phyloP scores from a whole-genome alignment of 768 basidiomycete species.

The Asterophora parasitica region DNA sequence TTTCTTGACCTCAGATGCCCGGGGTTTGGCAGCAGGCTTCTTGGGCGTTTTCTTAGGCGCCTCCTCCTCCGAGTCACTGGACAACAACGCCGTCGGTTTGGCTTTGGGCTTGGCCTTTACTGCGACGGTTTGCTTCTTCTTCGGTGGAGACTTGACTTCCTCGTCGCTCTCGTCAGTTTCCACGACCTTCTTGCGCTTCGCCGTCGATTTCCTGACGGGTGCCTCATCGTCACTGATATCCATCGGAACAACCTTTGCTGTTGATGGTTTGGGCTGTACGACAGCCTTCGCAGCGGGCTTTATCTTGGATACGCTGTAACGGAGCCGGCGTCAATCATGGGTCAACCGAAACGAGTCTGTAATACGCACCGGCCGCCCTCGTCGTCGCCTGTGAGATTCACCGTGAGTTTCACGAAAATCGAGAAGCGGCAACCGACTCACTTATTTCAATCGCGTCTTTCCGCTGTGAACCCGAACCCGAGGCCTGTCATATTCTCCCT shows the following conservation, averaged over 20 bases:
- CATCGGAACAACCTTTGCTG: conserved; percentile 5
- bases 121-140: conserved; percentile 17
- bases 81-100: conserved; percentile 6
- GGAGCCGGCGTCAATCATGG: neutral
- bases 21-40: conserved; percentile 9
- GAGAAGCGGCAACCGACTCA: conserved; percentile 9
- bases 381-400: conserved; percentile 19
- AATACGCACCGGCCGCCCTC: conserved; percentile 10
- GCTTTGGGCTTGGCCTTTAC: conserved; percentile 4
- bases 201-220: conserved; percentile 8
- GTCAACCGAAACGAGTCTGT: neutral
- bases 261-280: neutral
- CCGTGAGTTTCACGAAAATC: neutral
- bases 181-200: conserved; percentile 32
- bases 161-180: conserved; percentile 38
- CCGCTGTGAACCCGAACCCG: conserved; percentile 13
- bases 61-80: conserved; percentile 18
- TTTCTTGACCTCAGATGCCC: conserved; percentile 9
- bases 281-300: neutral
- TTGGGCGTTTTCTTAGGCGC: neutral
- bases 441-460: conserved; percentile 26
- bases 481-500: conserved; percentile 7
- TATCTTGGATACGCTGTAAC: conserved; percentile 3
- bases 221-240: conserved; percentile 20
- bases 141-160: conserved; percentile 9